Conservation (phyloP, 805 yeast species). For the Zygoascus flipseniorum region DNA sequence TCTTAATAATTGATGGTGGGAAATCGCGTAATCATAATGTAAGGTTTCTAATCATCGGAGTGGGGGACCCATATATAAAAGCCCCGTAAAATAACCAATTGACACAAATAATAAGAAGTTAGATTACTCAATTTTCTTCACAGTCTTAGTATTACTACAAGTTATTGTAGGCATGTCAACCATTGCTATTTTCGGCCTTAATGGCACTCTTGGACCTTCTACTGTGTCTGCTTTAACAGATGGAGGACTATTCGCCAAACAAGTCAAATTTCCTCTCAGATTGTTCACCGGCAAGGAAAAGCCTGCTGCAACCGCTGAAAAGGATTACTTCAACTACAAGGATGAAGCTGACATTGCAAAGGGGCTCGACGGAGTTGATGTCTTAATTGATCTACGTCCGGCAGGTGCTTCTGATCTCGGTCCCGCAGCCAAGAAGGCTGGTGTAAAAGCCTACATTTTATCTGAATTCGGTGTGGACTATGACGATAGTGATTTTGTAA, state of each 20-base stretch:
- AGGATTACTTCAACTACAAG: background rate
- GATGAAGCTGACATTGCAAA: background rate
- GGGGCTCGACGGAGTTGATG: slow-evolving; percentile 42
- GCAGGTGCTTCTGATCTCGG: slow-evolving; percentile 8
- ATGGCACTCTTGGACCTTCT: background rate
- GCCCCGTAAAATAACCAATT: too few species aligned
- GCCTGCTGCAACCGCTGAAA: background rate
- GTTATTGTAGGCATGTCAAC: background rate
- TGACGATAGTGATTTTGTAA: slow-evolving; percentile 1
- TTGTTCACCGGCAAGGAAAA: background rate
- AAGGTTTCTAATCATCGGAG: too few species aligned
- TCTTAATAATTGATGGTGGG: too few species aligned
- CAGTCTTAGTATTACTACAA: too few species aligned
- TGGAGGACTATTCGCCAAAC: background rate
- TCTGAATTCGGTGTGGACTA: slow-evolving; percentile 51
- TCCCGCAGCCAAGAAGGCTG: slow-evolving; percentile 31
- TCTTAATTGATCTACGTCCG: slow-evolving; percentile 36
- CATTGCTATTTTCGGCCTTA: slow-evolving; percentile 2
- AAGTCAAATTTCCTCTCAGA: background rate
- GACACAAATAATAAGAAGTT: too few species aligned
- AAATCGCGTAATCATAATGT: too few species aligned
- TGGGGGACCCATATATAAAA: too few species aligned
- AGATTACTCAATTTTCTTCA: too few species aligned
- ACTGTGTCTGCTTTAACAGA: background rate
- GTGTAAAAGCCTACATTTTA: slow-evolving; percentile 46